Evolutionary conservation across 257 asterid genomes (phyloP).

Genomic region (Solanum pennellii): DNA sequence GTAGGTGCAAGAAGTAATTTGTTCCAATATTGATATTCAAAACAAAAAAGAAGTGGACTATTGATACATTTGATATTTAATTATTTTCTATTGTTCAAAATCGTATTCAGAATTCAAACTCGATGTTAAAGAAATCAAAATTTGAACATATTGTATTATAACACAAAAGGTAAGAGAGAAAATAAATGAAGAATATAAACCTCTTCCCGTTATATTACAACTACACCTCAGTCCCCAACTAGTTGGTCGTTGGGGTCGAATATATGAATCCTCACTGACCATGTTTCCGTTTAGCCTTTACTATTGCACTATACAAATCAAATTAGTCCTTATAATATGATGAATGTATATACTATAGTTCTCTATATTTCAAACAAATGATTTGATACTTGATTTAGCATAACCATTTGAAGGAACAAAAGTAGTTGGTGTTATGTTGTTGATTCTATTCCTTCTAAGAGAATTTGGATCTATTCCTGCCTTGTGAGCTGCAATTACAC

Average conservation of each 20-base stretch:
- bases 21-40: background rate
- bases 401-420: slow-evolving; percentile 21
- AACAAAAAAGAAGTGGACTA: background rate
- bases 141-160: background rate
- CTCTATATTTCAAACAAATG: background rate
- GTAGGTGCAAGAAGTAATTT: background rate
- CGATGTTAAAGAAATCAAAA: background rate
- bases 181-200: background rate
- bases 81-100: background rate
- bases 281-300: background rate
- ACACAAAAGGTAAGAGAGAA: background rate
- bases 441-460: slow-evolving; percentile 47
- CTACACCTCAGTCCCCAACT: background rate
- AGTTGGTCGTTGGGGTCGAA: background rate
- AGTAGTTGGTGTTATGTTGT: slow-evolving; percentile 18
- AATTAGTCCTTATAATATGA: background rate
- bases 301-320: background rate
- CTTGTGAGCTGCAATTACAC: slow-evolving; percentile 80
- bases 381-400: slow-evolving; percentile 12
- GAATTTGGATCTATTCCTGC: slow-evolving; percentile 83
- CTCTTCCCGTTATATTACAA: background rate
- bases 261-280: background rate
- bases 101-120: no score
- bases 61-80: background rate
- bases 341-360: background rate